phyloP scores from a whole-genome alignment of 129 eudicot species.

The Arctium lappa region DNA sequence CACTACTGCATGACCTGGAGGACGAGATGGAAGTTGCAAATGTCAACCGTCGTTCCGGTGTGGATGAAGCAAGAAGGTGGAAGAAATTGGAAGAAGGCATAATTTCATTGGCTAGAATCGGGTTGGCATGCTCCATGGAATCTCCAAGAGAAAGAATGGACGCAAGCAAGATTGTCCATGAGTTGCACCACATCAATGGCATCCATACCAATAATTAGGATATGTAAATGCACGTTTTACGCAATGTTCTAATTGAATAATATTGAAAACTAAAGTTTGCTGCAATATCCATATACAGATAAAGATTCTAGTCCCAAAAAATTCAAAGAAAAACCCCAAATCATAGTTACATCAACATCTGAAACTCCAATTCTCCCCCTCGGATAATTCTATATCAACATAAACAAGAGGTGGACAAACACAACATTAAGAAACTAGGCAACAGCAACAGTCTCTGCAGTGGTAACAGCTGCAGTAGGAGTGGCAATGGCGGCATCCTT shows the following conservation, averaged over 20 bases:
- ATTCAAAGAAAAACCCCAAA: not conserved
- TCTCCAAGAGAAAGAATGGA: conserved; percentile 26
- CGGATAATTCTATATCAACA: not conserved
- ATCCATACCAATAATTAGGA: not conserved
- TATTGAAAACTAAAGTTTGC: not conserved
- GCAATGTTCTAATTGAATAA: not conserved
- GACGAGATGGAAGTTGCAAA: not conserved
- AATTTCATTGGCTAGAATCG: conserved; percentile 25
- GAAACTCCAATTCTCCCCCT: not conserved
- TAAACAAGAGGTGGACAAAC: not conserved
- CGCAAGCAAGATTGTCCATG: conserved; percentile 11
- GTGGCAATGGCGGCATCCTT: conserved; percentile 13
- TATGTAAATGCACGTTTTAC: not conserved
- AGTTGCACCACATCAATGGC: conserved; percentile 7
- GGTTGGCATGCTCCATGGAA: conserved; percentile 36
- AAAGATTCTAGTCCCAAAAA: not conserved
- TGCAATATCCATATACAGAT: not conserved
- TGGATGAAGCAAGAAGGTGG: conserved; percentile 4
- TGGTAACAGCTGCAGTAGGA: conserved; percentile 27
- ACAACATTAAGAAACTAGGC: conserved; percentile 19
- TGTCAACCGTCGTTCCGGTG: not conserved
- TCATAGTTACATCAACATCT: not conserved
- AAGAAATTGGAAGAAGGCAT: conserved; percentile 15
- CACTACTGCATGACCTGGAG: not conserved
- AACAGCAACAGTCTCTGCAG: conserved; percentile 41